Conservation (phyloP, 2,329 filamentous ascomycete species). For the Diplocarpon mali region DNA sequence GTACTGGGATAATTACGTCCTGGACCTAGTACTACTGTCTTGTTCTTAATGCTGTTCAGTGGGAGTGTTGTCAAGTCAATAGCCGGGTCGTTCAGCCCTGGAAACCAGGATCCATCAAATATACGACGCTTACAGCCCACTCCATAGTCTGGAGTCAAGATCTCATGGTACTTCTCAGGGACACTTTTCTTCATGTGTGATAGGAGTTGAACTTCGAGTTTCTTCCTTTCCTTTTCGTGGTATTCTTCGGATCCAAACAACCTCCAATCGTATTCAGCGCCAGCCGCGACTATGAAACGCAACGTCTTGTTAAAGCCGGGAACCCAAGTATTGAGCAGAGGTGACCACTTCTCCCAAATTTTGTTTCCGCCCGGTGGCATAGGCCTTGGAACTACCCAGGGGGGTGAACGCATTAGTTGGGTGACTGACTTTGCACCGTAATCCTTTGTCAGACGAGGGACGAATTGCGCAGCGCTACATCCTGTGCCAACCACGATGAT, state of each 20-base stretch:
- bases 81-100: conserved; percentile 35
- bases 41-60: conserved; percentile 35
- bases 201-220: conserved; percentile 32
- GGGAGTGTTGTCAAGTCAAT: conserved; percentile 43
- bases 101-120: conserved; percentile 40
- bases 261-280: conserved; percentile 35
- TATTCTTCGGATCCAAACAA: conserved; percentile 34
- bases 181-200: conserved; percentile 35
- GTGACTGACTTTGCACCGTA: conserved; percentile 41
- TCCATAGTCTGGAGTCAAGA: conserved; percentile 44
- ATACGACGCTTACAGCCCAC: conserved; percentile 47
- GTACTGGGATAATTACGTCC: conserved; percentile 33
- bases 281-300: conserved; percentile 32
- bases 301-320: conserved; percentile 35
- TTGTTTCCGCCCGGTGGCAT: conserved; percentile 29
- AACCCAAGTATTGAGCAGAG: conserved; percentile 34
- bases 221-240: conserved; percentile 31
- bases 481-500: conserved; percentile 47
- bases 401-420: conserved; percentile 46
- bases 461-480: conserved; percentile 45
- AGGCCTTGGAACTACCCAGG: conserved; percentile 39
- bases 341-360: conserved; percentile 36
- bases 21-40: conserved; percentile 39
- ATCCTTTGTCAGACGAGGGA: conserved; percentile 37
- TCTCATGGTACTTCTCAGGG: conserved; percentile 45